These are phyloP conservation scores for Coix lacrymajobi DNA, from an alignment of 176 grass and related monocot species.

Conservation along the genomic window DNA sequence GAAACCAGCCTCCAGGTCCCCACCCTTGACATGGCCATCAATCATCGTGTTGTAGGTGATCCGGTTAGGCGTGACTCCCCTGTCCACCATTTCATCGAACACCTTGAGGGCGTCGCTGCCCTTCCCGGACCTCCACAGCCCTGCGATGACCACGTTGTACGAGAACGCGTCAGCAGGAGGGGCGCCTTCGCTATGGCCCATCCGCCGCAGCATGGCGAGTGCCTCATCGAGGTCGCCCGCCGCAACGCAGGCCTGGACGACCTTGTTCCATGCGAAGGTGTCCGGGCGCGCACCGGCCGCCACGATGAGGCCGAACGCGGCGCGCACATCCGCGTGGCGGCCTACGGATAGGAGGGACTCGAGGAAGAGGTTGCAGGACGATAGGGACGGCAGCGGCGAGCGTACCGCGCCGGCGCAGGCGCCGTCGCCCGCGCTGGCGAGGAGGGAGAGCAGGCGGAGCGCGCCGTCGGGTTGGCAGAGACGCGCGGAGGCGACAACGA, in stretches of 20 bases:
- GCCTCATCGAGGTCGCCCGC: constrained; percentile 44
- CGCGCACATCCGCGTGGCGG: constrained; percentile 29
- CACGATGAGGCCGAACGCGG: constrained; percentile 37
- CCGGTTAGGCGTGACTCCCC: constrained; percentile 20
- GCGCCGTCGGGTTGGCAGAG: constrained; percentile 37
- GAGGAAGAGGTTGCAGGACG: constrained; percentile 62
- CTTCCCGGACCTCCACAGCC: constrained; percentile 32
- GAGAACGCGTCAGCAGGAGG: constrained; percentile 44
- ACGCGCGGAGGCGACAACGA: constrained; percentile 24
- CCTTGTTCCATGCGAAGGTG: constrained; percentile 56
- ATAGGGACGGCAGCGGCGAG: constrained; percentile 30
- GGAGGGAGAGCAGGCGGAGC: constrained; percentile 37
- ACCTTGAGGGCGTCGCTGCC: constrained; percentile 23
- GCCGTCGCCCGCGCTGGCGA: background rate
- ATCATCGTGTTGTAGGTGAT: constrained; percentile 64
- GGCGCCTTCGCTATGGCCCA: constrained; percentile 23
- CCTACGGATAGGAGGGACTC: constrained; percentile 39
- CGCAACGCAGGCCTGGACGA: constrained; percentile 31
- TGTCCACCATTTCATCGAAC: constrained; percentile 56
- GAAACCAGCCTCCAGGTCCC: constrained; percentile 45
- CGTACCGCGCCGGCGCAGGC: background rate
- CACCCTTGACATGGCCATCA: constrained; percentile 43
- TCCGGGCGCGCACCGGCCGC: constrained; percentile 26
- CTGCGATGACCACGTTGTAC: constrained; percentile 48
- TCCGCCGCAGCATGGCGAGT: constrained; percentile 27